phyloP scores from a whole-genome alignment of 805 yeast species.

The Candida oleophila region DNA sequence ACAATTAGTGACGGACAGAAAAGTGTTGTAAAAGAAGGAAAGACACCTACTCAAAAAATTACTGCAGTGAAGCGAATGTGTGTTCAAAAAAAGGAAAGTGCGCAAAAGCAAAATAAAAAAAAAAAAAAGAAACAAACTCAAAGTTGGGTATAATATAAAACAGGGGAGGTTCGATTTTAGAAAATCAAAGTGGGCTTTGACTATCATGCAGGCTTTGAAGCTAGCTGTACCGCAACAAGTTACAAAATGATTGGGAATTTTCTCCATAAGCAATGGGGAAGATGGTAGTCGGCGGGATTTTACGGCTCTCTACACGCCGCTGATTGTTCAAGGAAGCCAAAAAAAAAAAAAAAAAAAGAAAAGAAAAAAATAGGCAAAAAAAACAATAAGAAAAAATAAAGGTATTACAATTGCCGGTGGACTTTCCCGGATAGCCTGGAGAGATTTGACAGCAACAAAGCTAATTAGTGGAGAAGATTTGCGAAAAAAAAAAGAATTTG shows the following conservation, averaged over 20 bases:
- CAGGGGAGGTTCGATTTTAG: background rate
- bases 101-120: constrained; percentile 2
- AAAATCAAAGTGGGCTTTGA: background rate
- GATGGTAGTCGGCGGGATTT: too few relatives aligned
- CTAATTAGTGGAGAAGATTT: background rate
- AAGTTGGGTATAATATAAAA: background rate
- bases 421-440: background rate
- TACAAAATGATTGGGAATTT: too few relatives aligned
- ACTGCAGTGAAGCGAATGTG: background rate
- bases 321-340: too few relatives aligned
- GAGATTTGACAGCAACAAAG: background rate
- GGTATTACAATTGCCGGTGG: background rate
- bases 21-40: background rate
- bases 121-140: background rate
- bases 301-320: too few relatives aligned
- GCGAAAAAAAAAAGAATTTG: too few relatives aligned
- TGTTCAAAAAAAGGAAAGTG: background rate
- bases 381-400: too few relatives aligned
- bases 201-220: background rate
- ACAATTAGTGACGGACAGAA: background rate
- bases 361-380: too few relatives aligned
- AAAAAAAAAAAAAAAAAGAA: too few relatives aligned
- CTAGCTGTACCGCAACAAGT: too few relatives aligned
- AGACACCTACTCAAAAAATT: background rate
- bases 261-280: too few relatives aligned